Evolutionary conservation across 257 asterid species (phyloP), one percentile per base, ranked within the genome.

Genomic region (Scutellaria galericulata): DNA sequence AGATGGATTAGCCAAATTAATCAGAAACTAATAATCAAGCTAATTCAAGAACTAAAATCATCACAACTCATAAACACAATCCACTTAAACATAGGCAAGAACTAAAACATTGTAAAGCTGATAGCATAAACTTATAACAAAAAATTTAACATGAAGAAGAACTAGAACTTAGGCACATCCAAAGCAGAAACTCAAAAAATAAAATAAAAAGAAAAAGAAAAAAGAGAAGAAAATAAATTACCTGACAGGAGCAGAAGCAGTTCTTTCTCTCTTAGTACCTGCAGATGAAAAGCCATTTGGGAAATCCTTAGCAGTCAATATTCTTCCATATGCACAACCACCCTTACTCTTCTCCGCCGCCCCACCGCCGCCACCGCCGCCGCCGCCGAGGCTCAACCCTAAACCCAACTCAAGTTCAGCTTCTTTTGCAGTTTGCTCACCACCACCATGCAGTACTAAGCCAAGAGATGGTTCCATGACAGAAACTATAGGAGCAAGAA

Each of bases 291-390:
- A 85, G 3, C 90, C 87, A 79, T 79, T 85, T 5, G 94, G 96
- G 53, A 90, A 87, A 72, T 92, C 96, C 75, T 90, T 84, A 7
- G 97, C 98, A 9, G 97, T 92, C 76, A 92, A 82, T 9, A 92
- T 92, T 80, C 98, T 85, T 3, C 92, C 89, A 73, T 70, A 79
- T 7, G 80, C 86, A 27, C 2, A 2, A 24, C 84, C 73, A 1
- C 78, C 80, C 60, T 75, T 80, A 39, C 54, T 66, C 64, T 82
- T 77, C 70, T 14, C 67, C 70, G 35, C 78, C 70, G 5, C 78
- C 7, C 71, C 66, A 14, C 78, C 75, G 10, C 77, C 73, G 14
- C 78, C 75, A 7, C 77, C 73, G 14, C 75, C 72, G 3, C 82
- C 56, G 24, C 58, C 61, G 0, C 88, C 86, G 18, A 88, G 80